A percentile compares a stretch with the other conserved stretches of the same genome.
phyloP scores from a whole-genome alignment of 1,284 basidiomycete species.

The Sporisorium scitamineum region DNA sequence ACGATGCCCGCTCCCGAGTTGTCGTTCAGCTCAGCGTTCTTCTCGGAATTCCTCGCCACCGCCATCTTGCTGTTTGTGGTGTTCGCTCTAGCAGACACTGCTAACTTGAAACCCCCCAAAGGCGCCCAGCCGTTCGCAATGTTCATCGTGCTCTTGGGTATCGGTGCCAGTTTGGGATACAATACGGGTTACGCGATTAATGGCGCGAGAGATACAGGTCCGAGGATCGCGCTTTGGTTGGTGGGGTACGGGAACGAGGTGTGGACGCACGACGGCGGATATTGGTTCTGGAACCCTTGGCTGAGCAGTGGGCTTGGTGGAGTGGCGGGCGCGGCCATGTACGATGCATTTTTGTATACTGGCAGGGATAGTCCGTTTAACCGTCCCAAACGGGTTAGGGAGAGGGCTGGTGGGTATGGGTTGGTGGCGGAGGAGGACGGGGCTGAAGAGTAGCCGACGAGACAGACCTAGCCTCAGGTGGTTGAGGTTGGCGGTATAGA shows the following conservation, averaged over 20 bases:
- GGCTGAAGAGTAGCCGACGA: constrained; percentile 4
- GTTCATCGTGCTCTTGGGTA: constrained; percentile 75
- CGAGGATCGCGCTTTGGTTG: constrained; percentile 75
- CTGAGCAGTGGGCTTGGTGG: constrained; percentile 63
- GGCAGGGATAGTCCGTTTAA: constrained; percentile 68
- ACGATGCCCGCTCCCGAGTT: constrained; percentile 73
- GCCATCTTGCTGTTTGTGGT: constrained; percentile 56
- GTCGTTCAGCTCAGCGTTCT: constrained; percentile 36
- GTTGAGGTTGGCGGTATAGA: too few relatives aligned
- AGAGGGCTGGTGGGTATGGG: constrained; percentile 1
- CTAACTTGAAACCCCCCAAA: constrained; percentile 72
- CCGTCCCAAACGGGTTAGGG: constrained; percentile 16
- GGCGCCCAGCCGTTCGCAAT: constrained; percentile 75
- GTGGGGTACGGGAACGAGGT: constrained; percentile 74
- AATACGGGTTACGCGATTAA: constrained; percentile 77
- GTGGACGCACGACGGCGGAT: constrained; percentile 74
- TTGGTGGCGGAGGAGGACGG: not conserved
- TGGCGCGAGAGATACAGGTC: constrained; percentile 77
- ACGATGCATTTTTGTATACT: constrained; percentile 69
- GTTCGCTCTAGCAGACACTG: constrained; percentile 49
- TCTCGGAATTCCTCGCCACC: constrained; percentile 58
- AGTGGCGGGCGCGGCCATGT: constrained; percentile 64
- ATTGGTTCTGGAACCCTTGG: constrained; percentile 80
- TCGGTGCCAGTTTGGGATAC: constrained; percentile 74
- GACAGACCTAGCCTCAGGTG: not conserved